Evolutionary conservation across 805 yeast genomes (phyloP).

Genomic region (Debaryomyces castellii): DNA sequence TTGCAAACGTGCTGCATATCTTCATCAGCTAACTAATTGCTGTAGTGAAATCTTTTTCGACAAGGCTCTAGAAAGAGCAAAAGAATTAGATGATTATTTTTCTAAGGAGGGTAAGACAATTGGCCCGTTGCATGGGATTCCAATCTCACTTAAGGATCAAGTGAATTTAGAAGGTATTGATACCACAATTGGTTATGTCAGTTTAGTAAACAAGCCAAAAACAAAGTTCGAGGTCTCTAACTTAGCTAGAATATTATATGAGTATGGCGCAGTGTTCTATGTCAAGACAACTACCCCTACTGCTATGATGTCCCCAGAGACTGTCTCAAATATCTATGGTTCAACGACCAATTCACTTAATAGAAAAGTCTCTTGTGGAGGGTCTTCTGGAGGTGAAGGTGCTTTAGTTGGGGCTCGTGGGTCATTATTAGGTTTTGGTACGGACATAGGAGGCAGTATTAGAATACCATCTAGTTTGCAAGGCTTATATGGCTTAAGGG

Average conservation of each 20-base stretch:
- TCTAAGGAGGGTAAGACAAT: conserved; percentile 12
- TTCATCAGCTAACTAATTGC: conserved; percentile 52
- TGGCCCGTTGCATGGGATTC: conserved; percentile 33
- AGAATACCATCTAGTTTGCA: conserved; percentile 47
- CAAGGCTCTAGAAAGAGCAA: conserved; percentile 23
- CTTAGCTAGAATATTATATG: conserved; percentile 39
- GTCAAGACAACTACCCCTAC: conserved; percentile 56
- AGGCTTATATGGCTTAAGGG: conserved; percentile 43
- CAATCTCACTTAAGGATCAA: conserved; percentile 41
- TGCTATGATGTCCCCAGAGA: conserved; percentile 51
- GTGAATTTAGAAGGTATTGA: conserved; percentile 48
- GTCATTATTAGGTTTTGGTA: conserved; percentile 52
- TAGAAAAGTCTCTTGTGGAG: conserved; percentile 45
- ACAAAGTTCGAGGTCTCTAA: conserved; percentile 25
- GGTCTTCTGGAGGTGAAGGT: conserved; percentile 57
- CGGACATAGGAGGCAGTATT: conserved; percentile 56
- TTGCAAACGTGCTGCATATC: conserved; percentile 56
- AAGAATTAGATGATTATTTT: conserved; percentile 21
- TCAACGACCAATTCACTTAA: conserved; percentile 47
- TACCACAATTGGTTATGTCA: conserved; percentile 50
- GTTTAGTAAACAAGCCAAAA: conserved; percentile 38
- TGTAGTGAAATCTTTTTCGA: conserved; percentile 38
- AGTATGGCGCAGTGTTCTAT: conserved; percentile 53
- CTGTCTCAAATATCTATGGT: conserved; percentile 46
- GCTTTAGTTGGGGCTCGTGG: conserved; percentile 46